phyloP scores from a whole-genome alignment of 2,329 filamentous ascomycete genomes.

The Monosporascus sp. region DNA sequence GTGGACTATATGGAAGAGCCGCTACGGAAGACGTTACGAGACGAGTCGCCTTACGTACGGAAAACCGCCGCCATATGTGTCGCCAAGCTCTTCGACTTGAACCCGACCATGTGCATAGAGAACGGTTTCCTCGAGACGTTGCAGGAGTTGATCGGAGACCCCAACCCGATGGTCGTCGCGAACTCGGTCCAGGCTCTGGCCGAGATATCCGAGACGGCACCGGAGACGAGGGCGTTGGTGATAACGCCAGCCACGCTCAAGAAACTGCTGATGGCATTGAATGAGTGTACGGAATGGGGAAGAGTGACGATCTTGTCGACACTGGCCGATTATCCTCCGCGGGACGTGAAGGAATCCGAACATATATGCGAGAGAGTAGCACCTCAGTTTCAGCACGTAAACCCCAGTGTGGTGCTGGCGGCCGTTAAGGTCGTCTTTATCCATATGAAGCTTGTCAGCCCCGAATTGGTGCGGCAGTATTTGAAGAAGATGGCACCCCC shows the following conservation, averaged over 20 bases:
- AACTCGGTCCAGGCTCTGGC: slow-evolving; percentile 92
- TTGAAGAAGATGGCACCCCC: slow-evolving; percentile 98
- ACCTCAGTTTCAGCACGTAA: slow-evolving; percentile 97
- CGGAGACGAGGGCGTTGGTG: slow-evolving; percentile 81
- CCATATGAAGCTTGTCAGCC: slow-evolving; percentile 82
- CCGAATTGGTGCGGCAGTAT: slow-evolving; percentile 77
- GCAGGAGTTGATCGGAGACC: slow-evolving; percentile 93
- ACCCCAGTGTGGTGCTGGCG: slow-evolving; percentile 93
- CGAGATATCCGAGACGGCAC: slow-evolving; percentile 85
- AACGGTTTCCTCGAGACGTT: slow-evolving; percentile 93
- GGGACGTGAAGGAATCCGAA: slow-evolving; percentile 92
- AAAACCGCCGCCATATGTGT: slow-evolving; percentile 98
- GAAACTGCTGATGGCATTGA: slow-evolving; percentile 93
- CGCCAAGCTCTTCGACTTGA: slow-evolving; percentile 94
- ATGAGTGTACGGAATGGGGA: slow-evolving; percentile 98
- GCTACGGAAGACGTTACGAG: slow-evolving; percentile 87
- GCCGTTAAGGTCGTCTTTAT: slow-evolving; percentile 97
- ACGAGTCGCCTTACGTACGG: slow-evolving; percentile 96
- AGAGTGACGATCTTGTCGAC: slow-evolving; percentile 89
- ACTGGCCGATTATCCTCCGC: slow-evolving; percentile 78
- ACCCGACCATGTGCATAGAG: slow-evolving; percentile 86
- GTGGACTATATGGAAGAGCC: slow-evolving; percentile 99
- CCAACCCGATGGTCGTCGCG: slow-evolving; percentile 98
- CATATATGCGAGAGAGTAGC: slow-evolving; percentile 96
- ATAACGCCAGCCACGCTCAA: slow-evolving; percentile 81